phyloP scores from a whole-genome alignment of 2,329 filamentous ascomycete species.

The Colletotrichum musicola region DNA sequence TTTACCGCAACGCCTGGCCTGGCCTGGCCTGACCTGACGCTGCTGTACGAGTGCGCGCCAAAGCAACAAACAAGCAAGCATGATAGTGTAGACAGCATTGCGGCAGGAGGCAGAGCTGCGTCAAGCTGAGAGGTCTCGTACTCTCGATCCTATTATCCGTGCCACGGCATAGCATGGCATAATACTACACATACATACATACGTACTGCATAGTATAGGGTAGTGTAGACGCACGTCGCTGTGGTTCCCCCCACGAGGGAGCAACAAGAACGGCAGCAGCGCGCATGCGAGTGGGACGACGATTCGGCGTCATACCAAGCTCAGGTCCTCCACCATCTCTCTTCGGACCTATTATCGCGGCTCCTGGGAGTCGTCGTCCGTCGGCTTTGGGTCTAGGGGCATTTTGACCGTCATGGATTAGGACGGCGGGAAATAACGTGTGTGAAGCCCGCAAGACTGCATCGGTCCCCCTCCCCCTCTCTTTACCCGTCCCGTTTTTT shows the following conservation, averaged over 20 bases:
- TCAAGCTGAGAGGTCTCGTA: not conserved
- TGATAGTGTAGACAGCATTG: not conserved
- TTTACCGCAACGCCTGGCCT: slow-evolving; percentile 30
- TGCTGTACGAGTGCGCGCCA: not conserved
- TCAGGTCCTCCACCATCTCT: slow-evolving; percentile 28
- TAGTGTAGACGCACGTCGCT: slow-evolving; percentile 3
- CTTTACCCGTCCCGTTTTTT: not conserved
- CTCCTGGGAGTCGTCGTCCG: slow-evolving; percentile 15
- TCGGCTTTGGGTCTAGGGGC: slow-evolving; percentile 24
- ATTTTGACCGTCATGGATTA: slow-evolving; percentile 34
- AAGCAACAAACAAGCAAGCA: slow-evolving; percentile 23
- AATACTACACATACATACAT: too few relatives aligned
- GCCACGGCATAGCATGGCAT: too few relatives aligned
- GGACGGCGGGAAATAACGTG: slow-evolving; percentile 33
- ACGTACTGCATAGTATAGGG: too few relatives aligned
- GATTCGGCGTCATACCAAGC: slow-evolving; percentile 33
- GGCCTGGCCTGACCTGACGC: slow-evolving; percentile 15
- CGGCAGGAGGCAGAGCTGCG: not conserved
- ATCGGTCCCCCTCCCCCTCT: slow-evolving; percentile 27
- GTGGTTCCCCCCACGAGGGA: not conserved
- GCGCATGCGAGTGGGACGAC: slow-evolving; percentile 26
- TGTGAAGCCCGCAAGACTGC: not conserved
- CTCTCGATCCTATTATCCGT: not conserved
- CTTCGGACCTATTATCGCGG: slow-evolving; percentile 38
- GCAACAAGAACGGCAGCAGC: slow-evolving; percentile 3